These are phyloP conservation scores for Penicillium dipodomyicola DNA, from an alignment of 495 filamentous ascomycete species.

Conservation along the genomic window DNA sequence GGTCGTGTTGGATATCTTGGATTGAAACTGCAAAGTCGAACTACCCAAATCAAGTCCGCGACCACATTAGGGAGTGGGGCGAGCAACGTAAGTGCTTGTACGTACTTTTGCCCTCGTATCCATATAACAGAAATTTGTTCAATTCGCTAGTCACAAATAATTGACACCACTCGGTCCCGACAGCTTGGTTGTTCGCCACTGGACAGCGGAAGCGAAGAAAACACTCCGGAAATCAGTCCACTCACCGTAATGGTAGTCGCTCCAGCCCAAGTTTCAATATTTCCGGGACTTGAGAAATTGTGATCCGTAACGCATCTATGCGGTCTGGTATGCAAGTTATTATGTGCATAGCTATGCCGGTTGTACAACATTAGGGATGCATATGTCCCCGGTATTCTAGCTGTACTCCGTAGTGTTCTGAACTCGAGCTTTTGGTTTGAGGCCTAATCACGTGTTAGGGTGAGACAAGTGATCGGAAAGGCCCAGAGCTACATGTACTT, in stretches of 20 bases:
- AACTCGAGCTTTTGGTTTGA: too few species aligned
- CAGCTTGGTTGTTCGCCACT: conserved; percentile 5
- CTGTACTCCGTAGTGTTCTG: too few species aligned
- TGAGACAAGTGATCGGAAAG: too few species aligned
- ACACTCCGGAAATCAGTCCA: background rate
- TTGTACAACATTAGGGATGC: too few species aligned
- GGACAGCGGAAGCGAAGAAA: background rate
- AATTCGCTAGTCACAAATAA: background rate
- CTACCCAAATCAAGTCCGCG: background rate
- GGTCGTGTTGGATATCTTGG: background rate
- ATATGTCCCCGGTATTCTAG: too few species aligned
- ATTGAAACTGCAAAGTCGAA: background rate
- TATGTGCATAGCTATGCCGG: background rate
- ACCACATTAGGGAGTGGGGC: background rate
- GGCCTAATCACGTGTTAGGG: too few species aligned
- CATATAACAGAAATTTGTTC: background rate
- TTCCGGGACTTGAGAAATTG: background rate
- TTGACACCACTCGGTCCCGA: conserved; percentile 7
- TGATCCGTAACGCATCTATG: background rate
- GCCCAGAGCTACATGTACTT: too few species aligned
- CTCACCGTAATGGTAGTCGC: conserved; percentile 1
- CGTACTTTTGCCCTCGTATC: background rate
- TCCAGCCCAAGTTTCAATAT: background rate
- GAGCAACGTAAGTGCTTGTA: background rate
- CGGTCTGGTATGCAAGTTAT: background rate